phyloP scores from a whole-genome alignment of 176 grass and related monocot species.

The Alloteropsis semialata region DNA sequence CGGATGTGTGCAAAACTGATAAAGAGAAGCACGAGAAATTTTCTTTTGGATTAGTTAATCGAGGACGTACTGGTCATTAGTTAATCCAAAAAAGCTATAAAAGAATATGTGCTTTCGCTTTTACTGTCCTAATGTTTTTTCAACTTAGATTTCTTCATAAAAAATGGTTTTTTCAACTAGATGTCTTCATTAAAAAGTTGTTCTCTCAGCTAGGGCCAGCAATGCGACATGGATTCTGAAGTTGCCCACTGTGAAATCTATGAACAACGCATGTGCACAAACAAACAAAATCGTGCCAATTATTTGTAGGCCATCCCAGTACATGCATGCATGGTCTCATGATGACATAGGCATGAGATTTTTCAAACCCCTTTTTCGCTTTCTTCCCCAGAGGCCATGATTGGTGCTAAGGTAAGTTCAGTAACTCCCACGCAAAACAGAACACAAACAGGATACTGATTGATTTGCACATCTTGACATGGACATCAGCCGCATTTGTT shows the following conservation, averaged over 20 bases:
- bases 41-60: background rate
- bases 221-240: background rate
- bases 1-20: background rate
- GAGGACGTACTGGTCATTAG: background rate
- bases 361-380: background rate
- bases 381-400: background rate
- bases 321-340: background rate
- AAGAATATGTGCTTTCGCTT: background rate
- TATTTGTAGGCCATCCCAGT: constrained; percentile 27
- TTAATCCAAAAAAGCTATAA: background rate
- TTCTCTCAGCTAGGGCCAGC: background rate
- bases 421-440: background rate
- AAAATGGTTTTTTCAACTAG: background rate
- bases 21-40: background rate
- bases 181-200: no score
- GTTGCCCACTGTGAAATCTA: background rate
- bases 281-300: constrained; percentile 13
- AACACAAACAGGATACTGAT: background rate
- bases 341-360: background rate
- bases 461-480: background rate
- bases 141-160: background rate
- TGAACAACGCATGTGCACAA: background rate
- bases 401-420: background rate
- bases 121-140: background rate
- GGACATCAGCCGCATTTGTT: background rate